These are phyloP conservation scores for Russula vinacea DNA, from an alignment of 768 basidiomycete species.

Conservation along the genomic window DNA sequence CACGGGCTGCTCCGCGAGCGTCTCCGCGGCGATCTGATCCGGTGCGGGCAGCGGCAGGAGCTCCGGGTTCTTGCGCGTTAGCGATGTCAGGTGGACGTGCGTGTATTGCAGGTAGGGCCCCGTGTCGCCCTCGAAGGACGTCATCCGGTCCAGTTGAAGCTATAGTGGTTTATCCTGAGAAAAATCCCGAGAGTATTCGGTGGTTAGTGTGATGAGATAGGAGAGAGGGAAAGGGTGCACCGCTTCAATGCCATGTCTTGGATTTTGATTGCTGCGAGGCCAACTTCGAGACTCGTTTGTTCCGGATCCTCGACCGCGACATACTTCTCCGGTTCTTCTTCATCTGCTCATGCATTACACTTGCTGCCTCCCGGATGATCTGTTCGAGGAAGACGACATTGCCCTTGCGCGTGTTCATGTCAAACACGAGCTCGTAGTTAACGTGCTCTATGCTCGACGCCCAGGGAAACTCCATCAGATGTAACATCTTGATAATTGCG, in stretches of 20 bases:
- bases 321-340: constrained; percentile 91
- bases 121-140: constrained; percentile 93
- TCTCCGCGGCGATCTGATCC: constrained; percentile 60
- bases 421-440: constrained; percentile 88
- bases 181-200: not conserved
- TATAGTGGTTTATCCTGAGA: constrained; percentile 97
- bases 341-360: constrained; percentile 97
- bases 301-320: constrained; percentile 84
- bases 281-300: constrained; percentile 72
- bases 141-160: constrained; percentile 92
- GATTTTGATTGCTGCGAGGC: constrained; percentile 94
- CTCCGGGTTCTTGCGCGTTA: constrained; percentile 88
- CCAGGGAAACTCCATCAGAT: constrained; percentile 88
- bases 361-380: constrained; percentile 83
- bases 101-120: constrained; percentile 97
- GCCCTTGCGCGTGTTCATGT: constrained; percentile 93
- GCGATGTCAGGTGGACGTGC: constrained; percentile 87
- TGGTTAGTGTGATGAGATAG: not conserved
- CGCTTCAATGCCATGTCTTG: constrained; percentile 96
- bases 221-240: constrained; percentile 42
- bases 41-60: constrained; percentile 72
- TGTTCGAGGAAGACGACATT: constrained; percentile 94
- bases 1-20: constrained; percentile 65
- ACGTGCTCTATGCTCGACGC: constrained; percentile 80
- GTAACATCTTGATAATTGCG: constrained; percentile 90